Evolutionary conservation across 2,329 filamentous ascomycete genomes (phyloP).

Genomic region (Fonsecaea pedrosoi): DNA sequence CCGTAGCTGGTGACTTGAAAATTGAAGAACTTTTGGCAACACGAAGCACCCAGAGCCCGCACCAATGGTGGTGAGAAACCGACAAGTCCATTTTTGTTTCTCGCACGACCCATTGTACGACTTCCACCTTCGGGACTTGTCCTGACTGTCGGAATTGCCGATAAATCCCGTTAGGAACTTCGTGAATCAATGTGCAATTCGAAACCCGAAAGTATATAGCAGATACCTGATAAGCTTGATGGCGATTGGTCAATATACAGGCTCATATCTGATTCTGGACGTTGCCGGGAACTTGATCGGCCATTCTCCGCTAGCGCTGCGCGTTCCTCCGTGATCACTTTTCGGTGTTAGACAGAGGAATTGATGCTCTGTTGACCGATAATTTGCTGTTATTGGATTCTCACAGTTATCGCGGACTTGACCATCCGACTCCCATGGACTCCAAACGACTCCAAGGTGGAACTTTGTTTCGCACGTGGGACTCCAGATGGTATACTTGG

Average conservation of each 20-base stretch:
- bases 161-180: background rate
- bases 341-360: background rate
- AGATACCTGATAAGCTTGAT: background rate
- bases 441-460: background rate
- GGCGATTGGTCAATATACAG: background rate
- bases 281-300: background rate
- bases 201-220: background rate
- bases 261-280: background rate
- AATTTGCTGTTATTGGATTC: background rate
- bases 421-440: background rate
- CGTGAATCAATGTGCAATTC: background rate
- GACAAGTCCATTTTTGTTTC: background rate
- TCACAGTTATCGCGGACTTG: conserved; percentile 2
- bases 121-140: background rate
- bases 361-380: background rate
- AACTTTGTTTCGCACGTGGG: background rate
- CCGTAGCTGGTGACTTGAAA: background rate
- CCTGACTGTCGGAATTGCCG: background rate
- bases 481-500: background rate
- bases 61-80: background rate
- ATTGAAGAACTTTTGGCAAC: background rate
- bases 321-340: background rate
- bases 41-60: background rate
- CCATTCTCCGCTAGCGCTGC: background rate
- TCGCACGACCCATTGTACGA: background rate